phyloP scores from a whole-genome alignment of 352 stramenopile genomes.

The Phytopythium aichiense region DNA sequence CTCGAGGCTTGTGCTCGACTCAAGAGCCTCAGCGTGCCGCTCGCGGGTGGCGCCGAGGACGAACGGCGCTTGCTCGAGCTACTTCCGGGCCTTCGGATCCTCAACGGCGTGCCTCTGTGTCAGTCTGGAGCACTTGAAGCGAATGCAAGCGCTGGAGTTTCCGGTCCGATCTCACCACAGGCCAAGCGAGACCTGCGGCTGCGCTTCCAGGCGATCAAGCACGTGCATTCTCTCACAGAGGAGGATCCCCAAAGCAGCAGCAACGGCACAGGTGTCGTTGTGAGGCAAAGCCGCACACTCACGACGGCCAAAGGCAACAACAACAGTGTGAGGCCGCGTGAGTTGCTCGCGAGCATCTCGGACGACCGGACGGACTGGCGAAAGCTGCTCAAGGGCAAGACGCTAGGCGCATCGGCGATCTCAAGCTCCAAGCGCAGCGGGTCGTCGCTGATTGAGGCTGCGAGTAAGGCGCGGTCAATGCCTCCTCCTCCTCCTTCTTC shows the following conservation, averaged over 20 bases:
- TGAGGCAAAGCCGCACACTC: not conserved
- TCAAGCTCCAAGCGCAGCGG: not conserved
- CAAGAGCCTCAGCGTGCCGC: constrained; percentile 54
- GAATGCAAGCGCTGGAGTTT: not conserved
- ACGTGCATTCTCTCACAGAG: not conserved
- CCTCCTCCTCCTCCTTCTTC: not conserved
- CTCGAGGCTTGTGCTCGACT: constrained; percentile 41
- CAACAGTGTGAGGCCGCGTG: constrained; percentile 44
- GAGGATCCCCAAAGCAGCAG: not conserved
- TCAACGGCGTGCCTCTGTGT: constrained; percentile 43
- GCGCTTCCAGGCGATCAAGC: constrained; percentile 21
- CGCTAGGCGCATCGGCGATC: not conserved
- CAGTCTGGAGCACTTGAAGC: not conserved
- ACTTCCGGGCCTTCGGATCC: constrained; percentile 49
- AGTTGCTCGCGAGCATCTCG: constrained; percentile 43
- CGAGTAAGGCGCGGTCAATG: not conserved
- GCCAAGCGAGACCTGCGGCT: constrained; percentile 31
- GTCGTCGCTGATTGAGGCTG: not conserved
- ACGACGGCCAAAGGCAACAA: constrained; percentile 6
- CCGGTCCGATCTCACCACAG: constrained; percentile 21
- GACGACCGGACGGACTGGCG: constrained; percentile 64
- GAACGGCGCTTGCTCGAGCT: constrained; percentile 52
- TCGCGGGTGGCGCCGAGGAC: constrained; percentile 45
- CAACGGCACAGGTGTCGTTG: not conserved
- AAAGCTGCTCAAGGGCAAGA: constrained; percentile 48